Conservation (phyloP, 164 flowering plant species). For the Warburgia ugandensis region DNA sequence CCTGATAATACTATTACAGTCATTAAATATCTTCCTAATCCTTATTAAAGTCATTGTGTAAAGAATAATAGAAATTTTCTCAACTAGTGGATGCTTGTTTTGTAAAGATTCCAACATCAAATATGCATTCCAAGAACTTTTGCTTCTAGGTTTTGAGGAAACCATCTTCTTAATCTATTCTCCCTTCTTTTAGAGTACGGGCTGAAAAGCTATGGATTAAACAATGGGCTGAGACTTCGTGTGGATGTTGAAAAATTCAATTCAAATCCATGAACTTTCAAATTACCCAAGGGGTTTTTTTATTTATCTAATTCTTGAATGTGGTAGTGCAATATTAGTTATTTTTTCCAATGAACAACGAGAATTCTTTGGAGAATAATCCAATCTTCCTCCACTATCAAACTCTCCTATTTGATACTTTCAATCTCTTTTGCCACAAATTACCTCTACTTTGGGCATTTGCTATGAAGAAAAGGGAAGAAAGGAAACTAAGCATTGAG, state of each 20-base stretch:
- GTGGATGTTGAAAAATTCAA: conserved; percentile 27
- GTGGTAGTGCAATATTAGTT: neutral
- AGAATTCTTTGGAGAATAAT: conserved; percentile 35
- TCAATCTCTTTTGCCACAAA: conserved; percentile 72
- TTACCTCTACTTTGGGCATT: conserved; percentile 42
- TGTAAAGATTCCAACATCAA: conserved; percentile 32
- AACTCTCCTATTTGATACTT: conserved; percentile 15
- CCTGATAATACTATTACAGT: conserved; percentile 66
- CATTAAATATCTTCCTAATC: conserved; percentile 87
- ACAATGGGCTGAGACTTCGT: conserved; percentile 52
- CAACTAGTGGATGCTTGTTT: conserved; percentile 68
- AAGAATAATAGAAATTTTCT: conserved; percentile 58
- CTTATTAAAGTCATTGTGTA: conserved; percentile 92
- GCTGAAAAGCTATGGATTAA: conserved; percentile 75
- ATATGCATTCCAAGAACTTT: conserved; percentile 17
- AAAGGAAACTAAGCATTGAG: no score
- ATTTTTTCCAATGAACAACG: conserved; percentile 24
- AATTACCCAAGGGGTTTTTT: conserved; percentile 16
- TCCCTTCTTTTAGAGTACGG: conserved; percentile 47
- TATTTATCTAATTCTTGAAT: neutral
- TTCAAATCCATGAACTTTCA: conserved; percentile 23
- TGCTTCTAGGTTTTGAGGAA: conserved; percentile 17
- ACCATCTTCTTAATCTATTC: conserved; percentile 59
- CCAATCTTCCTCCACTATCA: conserved; percentile 10
- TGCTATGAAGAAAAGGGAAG: no score